Base-by-base conservation (phyloP, 139 green algal species). In the Chlorella sp. region DNA sequence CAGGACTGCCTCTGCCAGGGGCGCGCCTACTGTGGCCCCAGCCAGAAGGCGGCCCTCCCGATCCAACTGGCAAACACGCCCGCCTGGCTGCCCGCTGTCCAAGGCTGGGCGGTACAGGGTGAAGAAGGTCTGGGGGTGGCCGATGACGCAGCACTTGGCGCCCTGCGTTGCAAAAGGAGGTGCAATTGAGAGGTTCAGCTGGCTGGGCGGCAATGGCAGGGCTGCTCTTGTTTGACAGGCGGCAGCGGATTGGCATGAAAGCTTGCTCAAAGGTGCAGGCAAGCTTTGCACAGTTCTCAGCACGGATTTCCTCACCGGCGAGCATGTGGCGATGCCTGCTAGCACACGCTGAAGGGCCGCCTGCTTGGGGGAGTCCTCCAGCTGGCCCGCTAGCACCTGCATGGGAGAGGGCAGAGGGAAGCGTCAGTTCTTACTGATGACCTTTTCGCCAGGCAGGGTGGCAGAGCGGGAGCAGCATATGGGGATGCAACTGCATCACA, bases 321-420 rank as follows among this genome's bases (percentile, higher is more conserved):
- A 22, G 77, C 92, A 22, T 0, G 84, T 61, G 1, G 32, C 24
- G 28, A 93, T 88, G 80, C 73, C 80, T 12, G 11, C 53, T 37
- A 95, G 89, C 7, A 87, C 15, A 22, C 64, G 60, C 42, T 86
- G 69, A 81, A 95, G 69, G 0, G 88, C 88, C 2, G 81, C 76
- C 32, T 92, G 93, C 87, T 95, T 95, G 39, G 93, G 92, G 15
- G 93, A 91, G 80, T 95, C 93, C 30, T 91, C 81, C 71, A 90
- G 83, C 36, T 81, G 64, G 3, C 85, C 90, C 15, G 81, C 48
- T 40, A 93, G 88, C 64, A 95, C 93, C 37, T 91, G 60, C 14
- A 37, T 14, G 37, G 85, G 91, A n/a, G 89, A n/a, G 77, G 77
- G 32, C 0, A n/a, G 53, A 4, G 2, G 42, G 40, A 30, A n/a